These are phyloP conservation scores for Tetrapisispora phaffii DNA, from an alignment of 805 yeast genomes.

Conservation along the genomic window DNA sequence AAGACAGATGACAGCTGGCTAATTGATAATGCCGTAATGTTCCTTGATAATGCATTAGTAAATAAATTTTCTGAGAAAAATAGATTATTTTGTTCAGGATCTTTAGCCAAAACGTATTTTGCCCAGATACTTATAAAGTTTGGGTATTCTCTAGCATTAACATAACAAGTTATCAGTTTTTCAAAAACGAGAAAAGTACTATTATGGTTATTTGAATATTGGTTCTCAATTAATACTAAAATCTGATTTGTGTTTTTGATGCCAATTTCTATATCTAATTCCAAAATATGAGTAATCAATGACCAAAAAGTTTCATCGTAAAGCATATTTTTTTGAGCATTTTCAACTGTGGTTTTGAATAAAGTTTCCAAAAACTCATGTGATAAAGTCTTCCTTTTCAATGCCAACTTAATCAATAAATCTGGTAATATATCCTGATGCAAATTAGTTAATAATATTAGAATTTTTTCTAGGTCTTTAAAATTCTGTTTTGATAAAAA, in stretches of 20 bases:
- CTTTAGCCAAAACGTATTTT: conserved; percentile 32
- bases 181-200: conserved; percentile 16
- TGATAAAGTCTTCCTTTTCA: conserved; percentile 45
- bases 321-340: background rate
- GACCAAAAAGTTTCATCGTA: conserved; percentile 31
- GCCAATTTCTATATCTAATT: conserved; percentile 52
- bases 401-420: conserved; percentile 39
- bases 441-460: conserved; percentile 32
- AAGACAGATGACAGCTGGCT: conserved; percentile 33
- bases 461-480: conserved; percentile 38
- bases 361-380: conserved; percentile 36
- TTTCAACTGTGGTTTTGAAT: conserved; percentile 10
- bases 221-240: conserved; percentile 8
- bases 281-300: conserved; percentile 39
- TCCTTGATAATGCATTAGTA: conserved; percentile 31
- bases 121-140: conserved; percentile 42
- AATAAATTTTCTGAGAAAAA: conserved; percentile 23
- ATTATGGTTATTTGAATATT: conserved; percentile 5
- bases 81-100: conserved; percentile 7
- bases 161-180: conserved; percentile 37
- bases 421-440: conserved; percentile 35
- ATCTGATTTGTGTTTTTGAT: conserved; percentile 29
- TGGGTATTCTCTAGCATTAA: conserved; percentile 48
- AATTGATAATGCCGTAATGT: conserved; percentile 38
- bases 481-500: conserved; percentile 19